A percentile compares a stretch with the other conserved stretches of the same genome.
phyloP scores from a whole-genome alignment of 768 basidiomycete genomes.

The Phylloporus arenicola region DNA sequence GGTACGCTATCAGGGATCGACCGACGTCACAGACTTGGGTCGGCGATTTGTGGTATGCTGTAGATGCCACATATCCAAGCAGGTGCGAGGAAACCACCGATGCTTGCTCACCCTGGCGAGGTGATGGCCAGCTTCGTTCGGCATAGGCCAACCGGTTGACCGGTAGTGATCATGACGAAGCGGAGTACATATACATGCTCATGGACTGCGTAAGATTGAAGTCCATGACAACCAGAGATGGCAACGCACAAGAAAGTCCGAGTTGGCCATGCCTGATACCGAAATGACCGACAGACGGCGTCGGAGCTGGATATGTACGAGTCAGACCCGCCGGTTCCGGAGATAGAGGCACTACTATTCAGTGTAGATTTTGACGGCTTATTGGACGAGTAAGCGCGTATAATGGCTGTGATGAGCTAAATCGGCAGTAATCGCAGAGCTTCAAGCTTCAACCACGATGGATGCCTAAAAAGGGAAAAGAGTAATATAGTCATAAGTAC shows the following conservation, averaged over 20 bases:
- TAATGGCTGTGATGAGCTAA: neutral
- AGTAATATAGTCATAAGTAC: too few species aligned
- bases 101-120: slow-evolving; percentile 6
- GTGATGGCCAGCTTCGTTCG: neutral
- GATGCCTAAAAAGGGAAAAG: slow-evolving; percentile 11
- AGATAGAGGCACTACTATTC: neutral
- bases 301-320: neutral
- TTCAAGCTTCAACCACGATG: slow-evolving; percentile 1
- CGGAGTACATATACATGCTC: neutral
- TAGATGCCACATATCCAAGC: slow-evolving; percentile 3
- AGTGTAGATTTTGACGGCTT: neutral
- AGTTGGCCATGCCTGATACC: neutral
- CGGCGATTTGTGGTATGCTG: slow-evolving; percentile 6
- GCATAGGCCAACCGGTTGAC: neutral
- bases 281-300: neutral
- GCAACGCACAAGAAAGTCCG: slow-evolving; percentile 7
- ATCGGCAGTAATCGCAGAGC: neutral
- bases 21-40: neutral
- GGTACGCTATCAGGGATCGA: neutral
- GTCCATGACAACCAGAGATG: slow-evolving; percentile 6
- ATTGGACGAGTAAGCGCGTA: neutral
- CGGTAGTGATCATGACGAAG: slow-evolving; percentile 3
- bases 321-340: neutral
- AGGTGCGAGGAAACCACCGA: slow-evolving; percentile 12
- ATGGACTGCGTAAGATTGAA: neutral